phyloP scores from a whole-genome alignment of 805 yeast genomes.

The Kuraishia floccosa region DNA sequence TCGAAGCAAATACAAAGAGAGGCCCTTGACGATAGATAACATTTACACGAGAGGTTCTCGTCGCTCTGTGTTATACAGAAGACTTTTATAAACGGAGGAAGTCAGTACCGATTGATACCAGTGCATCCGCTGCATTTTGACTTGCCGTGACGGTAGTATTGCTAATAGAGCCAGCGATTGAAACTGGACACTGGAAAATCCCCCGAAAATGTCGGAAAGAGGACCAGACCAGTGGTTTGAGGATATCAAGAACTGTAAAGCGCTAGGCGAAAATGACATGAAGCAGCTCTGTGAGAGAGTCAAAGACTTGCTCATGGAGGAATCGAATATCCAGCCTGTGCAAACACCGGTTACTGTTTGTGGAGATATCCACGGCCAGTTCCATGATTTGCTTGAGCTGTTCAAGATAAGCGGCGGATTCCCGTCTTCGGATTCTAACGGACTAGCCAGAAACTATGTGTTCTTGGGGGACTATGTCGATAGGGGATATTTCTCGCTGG shows the following conservation, averaged over 20 bases:
- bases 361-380: slow-evolving; percentile 97
- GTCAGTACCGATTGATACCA: too few relatives aligned
- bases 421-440: slow-evolving; percentile 53
- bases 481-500: slow-evolving; percentile 92
- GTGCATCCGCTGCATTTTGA: too few relatives aligned
- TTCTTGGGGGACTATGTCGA: slow-evolving; percentile 96
- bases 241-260: slow-evolving; percentile 80
- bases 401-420: slow-evolving; percentile 90
- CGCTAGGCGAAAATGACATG: slow-evolving; percentile 88
- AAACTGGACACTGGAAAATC: too few relatives aligned
- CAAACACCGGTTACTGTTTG: slow-evolving; percentile 90
- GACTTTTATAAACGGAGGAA: too few relatives aligned
- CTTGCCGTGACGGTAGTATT: too few relatives aligned
- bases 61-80: too few relatives aligned
- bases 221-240: slow-evolving; percentile 98
- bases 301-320: slow-evolving; percentile 92
- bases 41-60: too few relatives aligned
- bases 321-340: slow-evolving; percentile 89
- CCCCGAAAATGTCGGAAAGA: slow-evolving; percentile 48
- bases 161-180: too few relatives aligned
- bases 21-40: too few relatives aligned
- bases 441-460: slow-evolving; percentile 43
- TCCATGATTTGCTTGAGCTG: slow-evolving; percentile 85
- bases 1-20: too few relatives aligned
- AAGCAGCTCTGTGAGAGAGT: slow-evolving; percentile 92